phyloP scores from a whole-genome alignment of 1,139 yeast species.

The Diutina mesorugosa region DNA sequence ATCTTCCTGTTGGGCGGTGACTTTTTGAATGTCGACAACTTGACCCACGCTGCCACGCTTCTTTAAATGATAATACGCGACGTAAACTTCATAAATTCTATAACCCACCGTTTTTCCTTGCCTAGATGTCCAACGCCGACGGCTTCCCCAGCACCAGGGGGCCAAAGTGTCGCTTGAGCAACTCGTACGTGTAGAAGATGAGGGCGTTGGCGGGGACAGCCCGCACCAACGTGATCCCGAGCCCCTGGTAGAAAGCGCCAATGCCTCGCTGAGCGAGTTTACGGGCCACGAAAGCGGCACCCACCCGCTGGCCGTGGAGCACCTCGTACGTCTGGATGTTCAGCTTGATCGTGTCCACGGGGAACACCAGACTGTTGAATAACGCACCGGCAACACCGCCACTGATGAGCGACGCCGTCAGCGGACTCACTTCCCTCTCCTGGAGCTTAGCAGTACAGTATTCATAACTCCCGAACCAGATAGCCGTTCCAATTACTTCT shows the following conservation, averaged over 20 bases:
- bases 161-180: constrained; percentile 31
- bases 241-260: constrained; percentile 64
- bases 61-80: constrained; percentile 5
- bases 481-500: constrained; percentile 83
- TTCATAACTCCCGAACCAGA: constrained; percentile 91
- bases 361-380: constrained; percentile 71
- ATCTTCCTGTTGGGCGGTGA: constrained; percentile 21
- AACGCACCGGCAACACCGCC: constrained; percentile 85
- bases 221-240: constrained; percentile 69
- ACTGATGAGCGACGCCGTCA: constrained; percentile 25
- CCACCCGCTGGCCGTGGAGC: constrained; percentile 15
- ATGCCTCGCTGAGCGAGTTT: constrained; percentile 4
- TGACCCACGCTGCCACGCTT: constrained; percentile 13
- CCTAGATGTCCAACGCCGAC: neutral
- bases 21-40: constrained; percentile 27
- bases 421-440: constrained; percentile 26
- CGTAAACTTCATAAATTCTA: neutral
- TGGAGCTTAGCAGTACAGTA: constrained; percentile 18
- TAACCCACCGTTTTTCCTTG: neutral
- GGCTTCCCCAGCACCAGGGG: neutral
- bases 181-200: constrained; percentile 70
- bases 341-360: constrained; percentile 79
- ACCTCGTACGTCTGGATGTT: constrained; percentile 54
- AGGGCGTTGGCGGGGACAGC: constrained; percentile 88
- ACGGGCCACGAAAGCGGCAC: neutral